Base-by-base conservation (phyloP, 768 basidiomycete genomes). In the Boletus subcaerulescens region DNA sequence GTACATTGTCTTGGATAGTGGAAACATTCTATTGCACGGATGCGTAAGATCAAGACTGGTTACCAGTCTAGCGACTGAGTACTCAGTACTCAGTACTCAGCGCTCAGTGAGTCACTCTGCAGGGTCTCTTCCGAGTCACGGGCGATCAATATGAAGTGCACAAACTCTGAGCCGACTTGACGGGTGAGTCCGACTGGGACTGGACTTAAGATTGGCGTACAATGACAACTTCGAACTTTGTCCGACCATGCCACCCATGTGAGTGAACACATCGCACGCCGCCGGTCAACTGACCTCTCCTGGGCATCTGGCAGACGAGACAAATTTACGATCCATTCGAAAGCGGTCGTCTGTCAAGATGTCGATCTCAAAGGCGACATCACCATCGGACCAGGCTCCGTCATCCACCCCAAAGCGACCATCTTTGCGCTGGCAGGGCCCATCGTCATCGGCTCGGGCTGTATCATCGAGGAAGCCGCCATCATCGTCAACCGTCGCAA, bases 301-400 rank as follows among this genome's bases (percentile, higher is more conserved):
- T 48, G 12, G 22, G 45, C 20, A 4, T 65, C 29, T 8, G 29
- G 29, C 29, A 93, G 91, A 71, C 88, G 89, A 60, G 89, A 93
- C 76, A 91, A 89, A 68, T 87, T 91, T 65, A 89, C 87, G 7
- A 91, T 97, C 43, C 92, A 96, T 60, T 90, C 93, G 3, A 92
- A 86, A 67, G 89, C 93, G 7, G 80, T 96, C 45, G 89, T 98
- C 29, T 93, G 91, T 67, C 89, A 93, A 66, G 94, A 97, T 74
- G 91, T 92, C 31, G 94, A 98, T 58, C 79, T 98, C 62, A 91
- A 92, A 68, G 96, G 97, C 48, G 89, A 94, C 64, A 90, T 96
- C 50, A 95, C 93, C 18, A 89, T 99, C 53, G 94, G 93, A 26
- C 79, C 90, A 67, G 89, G 91, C 85, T 87, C 88, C 0, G 85